Percentiles rank a stretch among this genome's conserved stretches.
Evolutionary conservation across 2,329 filamentous ascomycete genomes (phyloP).

Genomic region (Colletotrichum chrysophilum): DNA sequence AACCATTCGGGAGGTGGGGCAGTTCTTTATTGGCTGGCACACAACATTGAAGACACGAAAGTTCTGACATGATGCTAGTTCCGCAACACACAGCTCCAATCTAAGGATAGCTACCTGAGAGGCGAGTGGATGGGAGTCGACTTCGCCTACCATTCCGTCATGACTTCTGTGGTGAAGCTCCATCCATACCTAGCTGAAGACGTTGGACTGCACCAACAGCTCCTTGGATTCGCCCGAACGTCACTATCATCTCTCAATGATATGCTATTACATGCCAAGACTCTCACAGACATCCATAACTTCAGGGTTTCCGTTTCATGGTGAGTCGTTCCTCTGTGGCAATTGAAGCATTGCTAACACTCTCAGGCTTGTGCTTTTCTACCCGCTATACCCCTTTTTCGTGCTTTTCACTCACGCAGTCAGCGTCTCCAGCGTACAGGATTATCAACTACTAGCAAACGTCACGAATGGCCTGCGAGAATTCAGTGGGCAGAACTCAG

Average conservation of each 20-base stretch:
- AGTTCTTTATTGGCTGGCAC: not conserved
- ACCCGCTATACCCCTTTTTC: not conserved
- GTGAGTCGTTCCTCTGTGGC: not conserved
- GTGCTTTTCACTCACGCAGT: not conserved
- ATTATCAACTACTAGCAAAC: not conserved
- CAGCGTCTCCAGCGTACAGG: not conserved
- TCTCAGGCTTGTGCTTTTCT: not conserved
- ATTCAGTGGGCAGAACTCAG: not conserved
- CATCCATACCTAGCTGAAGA: not conserved
- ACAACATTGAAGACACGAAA: not conserved
- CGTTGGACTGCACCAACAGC: not conserved
- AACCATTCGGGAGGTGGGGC: not conserved
- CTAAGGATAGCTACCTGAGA: not conserved
- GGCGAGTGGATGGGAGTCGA: not conserved
- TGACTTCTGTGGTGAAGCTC: not conserved
- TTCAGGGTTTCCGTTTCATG: not conserved
- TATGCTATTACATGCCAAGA: not conserved
- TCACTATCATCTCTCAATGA: not conserved
- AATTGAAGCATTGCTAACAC: not conserved
- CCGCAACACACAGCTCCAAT: not conserved
- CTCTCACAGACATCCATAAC: not conserved
- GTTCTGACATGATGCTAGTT: not conserved
- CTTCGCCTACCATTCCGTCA: not conserved
- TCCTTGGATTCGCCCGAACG: not conserved
- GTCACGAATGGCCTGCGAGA: not conserved